Percentiles rank a stretch among this genome's conserved stretches.
Evolutionary conservation across 495 filamentous ascomycete genomes (phyloP).

Genomic region (Parachaetomium inaequale): DNA sequence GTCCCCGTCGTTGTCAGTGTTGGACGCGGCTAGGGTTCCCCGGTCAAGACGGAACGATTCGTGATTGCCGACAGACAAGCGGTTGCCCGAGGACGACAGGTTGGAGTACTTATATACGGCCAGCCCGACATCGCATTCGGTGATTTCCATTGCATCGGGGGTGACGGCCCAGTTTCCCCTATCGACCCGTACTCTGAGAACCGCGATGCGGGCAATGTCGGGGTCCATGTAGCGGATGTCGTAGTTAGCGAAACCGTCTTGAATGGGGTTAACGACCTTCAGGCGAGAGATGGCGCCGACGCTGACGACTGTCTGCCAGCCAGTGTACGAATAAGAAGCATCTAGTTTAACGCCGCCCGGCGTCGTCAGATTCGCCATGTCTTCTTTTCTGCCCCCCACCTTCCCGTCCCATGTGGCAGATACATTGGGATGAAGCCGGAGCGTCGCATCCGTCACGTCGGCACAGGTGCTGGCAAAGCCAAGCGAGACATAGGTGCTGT

Average conservation of each 20-base stretch:
- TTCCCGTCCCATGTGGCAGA: not conserved
- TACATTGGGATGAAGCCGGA: not conserved
- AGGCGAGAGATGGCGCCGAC: not conserved
- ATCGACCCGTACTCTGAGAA: not conserved
- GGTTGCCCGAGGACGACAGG: conserved; percentile 1
- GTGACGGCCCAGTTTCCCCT: not conserved
- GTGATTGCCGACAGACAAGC: not conserved
- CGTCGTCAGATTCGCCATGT: conserved; percentile 9
- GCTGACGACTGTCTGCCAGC: conserved; percentile 10
- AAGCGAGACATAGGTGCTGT: conserved; percentile 11
- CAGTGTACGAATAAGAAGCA: not conserved
- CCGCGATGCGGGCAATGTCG: conserved; percentile 8
- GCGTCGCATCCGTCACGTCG: conserved; percentile 15
- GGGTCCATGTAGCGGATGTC: not conserved
- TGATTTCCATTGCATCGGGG: not conserved
- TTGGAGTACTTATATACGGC: conserved; percentile 15
- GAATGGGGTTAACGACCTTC: too few relatives aligned
- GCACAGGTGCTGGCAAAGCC: conserved; percentile 13
- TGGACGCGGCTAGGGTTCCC: not conserved
- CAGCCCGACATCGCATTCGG: conserved; percentile 8
- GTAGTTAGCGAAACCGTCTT: not conserved
- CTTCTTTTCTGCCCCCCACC: too few relatives aligned
- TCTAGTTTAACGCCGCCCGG: conserved; percentile 7
- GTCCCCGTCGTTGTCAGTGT: not conserved
- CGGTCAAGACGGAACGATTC: conserved; percentile 8